Evolutionary conservation across 139 green algal species (phyloP), one percentile per base, ranked within the genome.

Genomic region (Bryopsis sp.): DNA sequence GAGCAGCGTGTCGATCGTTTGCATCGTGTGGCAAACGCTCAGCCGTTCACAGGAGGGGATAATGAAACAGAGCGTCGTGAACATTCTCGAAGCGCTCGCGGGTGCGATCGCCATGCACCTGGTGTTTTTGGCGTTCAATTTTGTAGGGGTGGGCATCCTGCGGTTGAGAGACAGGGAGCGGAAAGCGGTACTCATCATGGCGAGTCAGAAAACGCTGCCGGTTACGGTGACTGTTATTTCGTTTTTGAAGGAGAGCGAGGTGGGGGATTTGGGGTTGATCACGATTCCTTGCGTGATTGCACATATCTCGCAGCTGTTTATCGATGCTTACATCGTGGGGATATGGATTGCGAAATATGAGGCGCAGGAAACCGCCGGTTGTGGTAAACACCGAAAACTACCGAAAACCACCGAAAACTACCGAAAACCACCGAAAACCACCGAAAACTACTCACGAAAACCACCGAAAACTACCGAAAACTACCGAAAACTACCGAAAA

Each of bases 221-320:
- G 78, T 85, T 39, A 74, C 81, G 15, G 70, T 87, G 39, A 80
- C 81, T 34, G 79, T 87, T 34, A 76, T 76, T 54, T 76, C 70
- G 2, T 80, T 74, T 58, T 72, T 80, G 39, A 70, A 81, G 29
- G 58, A 73, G 1, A 26, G 73, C 29, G 70, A 76, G 3, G 37
- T 84, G 1, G 78, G 77, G 26, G 72, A 85, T 36, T 46, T 78
- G 26, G 86, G 85, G 29, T 76, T 93, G 0, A 80, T 93, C 1
- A 81, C 81, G 50, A 85, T 93, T 59, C 85, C 87, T 6, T 91
- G 85, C 79, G 85, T 93, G 37, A 74, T 93, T 0, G 84, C 84
- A 72, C 86, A 93, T 73, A 65, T 93, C 5, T 78, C 79, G 73
- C 79, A 85, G n/a, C 36, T 69, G 3, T 69, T 69, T 19, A 69